These are phyloP conservation scores for Boletus subparvulus DNA, from an alignment of 768 basidiomycete species.

Conservation along the genomic window DNA sequence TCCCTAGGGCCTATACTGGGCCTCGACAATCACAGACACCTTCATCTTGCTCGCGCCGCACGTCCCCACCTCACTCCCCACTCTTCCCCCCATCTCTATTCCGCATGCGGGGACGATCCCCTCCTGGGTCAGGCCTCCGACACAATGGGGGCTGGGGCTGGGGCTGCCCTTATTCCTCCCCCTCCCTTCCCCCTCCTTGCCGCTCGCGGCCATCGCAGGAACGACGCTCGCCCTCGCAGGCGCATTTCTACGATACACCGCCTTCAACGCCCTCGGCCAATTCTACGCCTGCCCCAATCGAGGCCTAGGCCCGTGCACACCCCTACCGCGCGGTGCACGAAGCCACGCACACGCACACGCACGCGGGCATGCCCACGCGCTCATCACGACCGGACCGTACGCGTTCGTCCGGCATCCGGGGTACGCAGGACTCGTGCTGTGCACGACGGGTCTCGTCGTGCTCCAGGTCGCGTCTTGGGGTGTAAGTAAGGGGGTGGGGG, in stretches of 20 bases:
- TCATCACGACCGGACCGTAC: slow-evolving; percentile 32
- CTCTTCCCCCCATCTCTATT: background rate
- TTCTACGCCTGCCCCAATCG: slow-evolving; percentile 22
- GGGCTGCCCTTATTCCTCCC: background rate
- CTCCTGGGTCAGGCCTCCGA: background rate
- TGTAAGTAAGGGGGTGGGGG: slow-evolving; percentile 38
- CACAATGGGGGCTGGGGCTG: background rate
- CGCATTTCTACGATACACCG: slow-evolving; percentile 41
- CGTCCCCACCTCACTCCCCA: background rate
- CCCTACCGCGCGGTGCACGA: background rate
- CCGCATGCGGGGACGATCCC: background rate
- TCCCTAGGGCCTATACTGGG: slow-evolving; percentile 19
- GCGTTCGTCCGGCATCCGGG: slow-evolving; percentile 30
- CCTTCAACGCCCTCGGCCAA: slow-evolving; percentile 21
- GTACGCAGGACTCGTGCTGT: slow-evolving; percentile 34
- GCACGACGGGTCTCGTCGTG: slow-evolving; percentile 11
- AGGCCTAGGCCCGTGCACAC: slow-evolving; percentile 4
- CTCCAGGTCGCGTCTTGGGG: slow-evolving; percentile 12
- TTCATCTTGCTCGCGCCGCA: slow-evolving; percentile 10
- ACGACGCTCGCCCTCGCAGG: slow-evolving; percentile 39
- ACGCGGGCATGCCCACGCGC: slow-evolving; percentile 16
- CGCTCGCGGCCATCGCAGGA: slow-evolving; percentile 32
- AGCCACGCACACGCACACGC: too few species aligned
- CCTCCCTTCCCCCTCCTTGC: background rate
- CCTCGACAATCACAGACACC: slow-evolving; percentile 7